Evolutionary conservation across 108 stramenopile species (phyloP), one percentile per base, ranked within the genome.

Genomic region (Skeletonema tropicum): DNA sequence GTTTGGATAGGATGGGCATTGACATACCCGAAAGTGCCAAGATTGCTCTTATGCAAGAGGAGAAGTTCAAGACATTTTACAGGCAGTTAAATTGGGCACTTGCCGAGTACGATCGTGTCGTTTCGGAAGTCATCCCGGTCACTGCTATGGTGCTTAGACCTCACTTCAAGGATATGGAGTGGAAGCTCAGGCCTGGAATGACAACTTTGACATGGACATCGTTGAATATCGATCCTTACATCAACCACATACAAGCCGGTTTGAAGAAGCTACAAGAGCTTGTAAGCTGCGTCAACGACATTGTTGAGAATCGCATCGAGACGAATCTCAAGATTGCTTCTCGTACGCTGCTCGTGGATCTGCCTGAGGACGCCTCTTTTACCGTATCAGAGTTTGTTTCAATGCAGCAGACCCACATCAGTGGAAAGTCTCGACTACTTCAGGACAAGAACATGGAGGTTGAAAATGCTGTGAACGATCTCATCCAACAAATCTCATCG

Each of bases 141-240:
- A 94, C 94, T 21, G 90, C 95, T 33, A 84, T 90, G 85, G 87
- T 93, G 5, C 57, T 88, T 19, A 77, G 83, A 48, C 93, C 95
- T 6, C 92, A 94, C 76, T 91, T 97, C 74, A 92, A 90, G 59
- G 96, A 96, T 82, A 90, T 96, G 90, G 96, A 97, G 73, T 91
- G 90, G 85, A 94, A 94, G 71, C 86, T 97, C 11, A 87, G 96
- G 1, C 96, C 96, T 36, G 96, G 96, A 64, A 96, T 96, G 96
- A 88, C 92, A 32, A 96, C 94, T 10, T 80, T 97, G 12, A 97
- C 96, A 15, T 97, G 96, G 96, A 96, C 95, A 13, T 93, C 92
- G 41, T 87, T 97, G 92, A 97, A 97, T 82, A 97, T 97, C 68
- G 95, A 96, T 69, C 80, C 91, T 13, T 97, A 92, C 86, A 94